Evolutionary conservation across 2,329 filamentous ascomycete species (phyloP).

Genomic region (Fusarium continuum): DNA sequence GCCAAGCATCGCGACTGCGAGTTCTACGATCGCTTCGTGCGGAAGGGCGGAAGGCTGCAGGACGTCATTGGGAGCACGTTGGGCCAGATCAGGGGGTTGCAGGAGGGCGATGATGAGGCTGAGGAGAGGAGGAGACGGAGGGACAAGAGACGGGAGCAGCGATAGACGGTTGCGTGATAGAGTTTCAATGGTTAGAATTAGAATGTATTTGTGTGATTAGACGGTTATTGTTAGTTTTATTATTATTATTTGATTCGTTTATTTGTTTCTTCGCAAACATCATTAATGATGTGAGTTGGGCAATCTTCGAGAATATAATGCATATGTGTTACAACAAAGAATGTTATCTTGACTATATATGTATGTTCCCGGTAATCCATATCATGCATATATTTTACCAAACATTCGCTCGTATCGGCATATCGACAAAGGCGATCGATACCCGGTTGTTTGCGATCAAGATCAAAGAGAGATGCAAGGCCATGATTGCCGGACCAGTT

Average conservation of each 20-base stretch:
- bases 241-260: not conserved
- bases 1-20: slow-evolving; percentile 38
- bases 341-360: not conserved
- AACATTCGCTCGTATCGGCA: slow-evolving; percentile 1
- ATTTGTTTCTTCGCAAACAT: not conserved
- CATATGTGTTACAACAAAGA: slow-evolving; percentile 14
- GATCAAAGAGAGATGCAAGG: not conserved
- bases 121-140: slow-evolving; percentile 24
- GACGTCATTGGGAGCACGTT: slow-evolving; percentile 40
- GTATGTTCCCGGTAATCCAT: not conserved
- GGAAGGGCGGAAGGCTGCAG: slow-evolving; percentile 39
- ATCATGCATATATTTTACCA: slow-evolving; percentile 13
- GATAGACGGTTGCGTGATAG: not conserved
- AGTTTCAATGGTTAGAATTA: slow-evolving; percentile 4
- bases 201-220: not conserved
- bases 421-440: not conserved
- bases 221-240: not conserved
- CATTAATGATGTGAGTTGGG: not conserved
- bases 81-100: slow-evolving; percentile 36
- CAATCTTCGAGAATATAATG: slow-evolving; percentile 26
- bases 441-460: not conserved
- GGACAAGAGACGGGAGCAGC: slow-evolving; percentile 11
- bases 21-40: slow-evolving; percentile 41
- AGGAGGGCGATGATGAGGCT: slow-evolving; percentile 17
- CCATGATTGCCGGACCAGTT: not conserved